These are phyloP conservation scores for Omphalotus guepiniiformis DNA, from an alignment of 768 basidiomycete species.

Conservation along the genomic window DNA sequence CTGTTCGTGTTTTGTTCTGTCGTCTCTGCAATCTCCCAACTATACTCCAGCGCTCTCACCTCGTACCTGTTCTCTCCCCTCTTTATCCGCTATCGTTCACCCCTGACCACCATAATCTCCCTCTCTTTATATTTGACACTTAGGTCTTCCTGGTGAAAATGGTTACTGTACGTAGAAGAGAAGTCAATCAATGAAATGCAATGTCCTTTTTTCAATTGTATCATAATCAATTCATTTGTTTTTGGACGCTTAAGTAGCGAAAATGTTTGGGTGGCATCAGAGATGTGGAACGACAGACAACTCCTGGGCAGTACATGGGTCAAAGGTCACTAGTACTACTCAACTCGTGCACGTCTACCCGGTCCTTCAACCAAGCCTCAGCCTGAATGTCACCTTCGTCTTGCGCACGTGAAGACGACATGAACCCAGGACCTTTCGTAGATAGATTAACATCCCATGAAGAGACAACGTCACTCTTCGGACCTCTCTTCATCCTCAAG, in stretches of 20 bases:
- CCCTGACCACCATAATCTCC: background rate
- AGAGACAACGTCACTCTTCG: background rate
- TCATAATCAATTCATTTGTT: conserved; percentile 10
- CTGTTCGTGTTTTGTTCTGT: conserved; percentile 10
- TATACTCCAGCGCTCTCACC: background rate
- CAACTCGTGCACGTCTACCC: background rate
- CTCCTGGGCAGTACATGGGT: background rate
- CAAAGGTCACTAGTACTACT: background rate
- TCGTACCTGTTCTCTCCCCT: background rate
- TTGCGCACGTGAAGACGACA: background rate
- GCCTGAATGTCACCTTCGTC: background rate
- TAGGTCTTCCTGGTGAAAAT: conserved; percentile 5
- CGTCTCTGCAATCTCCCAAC: conserved; percentile 6
- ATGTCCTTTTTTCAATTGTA: conserved; percentile 8
- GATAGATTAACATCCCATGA: background rate
- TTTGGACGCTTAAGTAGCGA: too few relatives aligned
- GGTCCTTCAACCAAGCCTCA: background rate
- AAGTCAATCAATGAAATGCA: conserved; percentile 9
- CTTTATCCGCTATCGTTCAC: background rate
- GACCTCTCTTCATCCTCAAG: conserved; percentile 1
- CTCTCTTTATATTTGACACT: background rate
- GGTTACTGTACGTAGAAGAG: conserved; percentile 8
- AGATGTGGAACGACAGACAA: too few relatives aligned
- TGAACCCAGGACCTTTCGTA: background rate
- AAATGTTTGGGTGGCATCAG: too few relatives aligned